Percentiles rank a stretch among this genome's conserved stretches.
These are phyloP conservation scores for Coniochaeta sp. DNA, from an alignment of 2,329 filamentous ascomycete species.

Conservation along the genomic window DNA sequence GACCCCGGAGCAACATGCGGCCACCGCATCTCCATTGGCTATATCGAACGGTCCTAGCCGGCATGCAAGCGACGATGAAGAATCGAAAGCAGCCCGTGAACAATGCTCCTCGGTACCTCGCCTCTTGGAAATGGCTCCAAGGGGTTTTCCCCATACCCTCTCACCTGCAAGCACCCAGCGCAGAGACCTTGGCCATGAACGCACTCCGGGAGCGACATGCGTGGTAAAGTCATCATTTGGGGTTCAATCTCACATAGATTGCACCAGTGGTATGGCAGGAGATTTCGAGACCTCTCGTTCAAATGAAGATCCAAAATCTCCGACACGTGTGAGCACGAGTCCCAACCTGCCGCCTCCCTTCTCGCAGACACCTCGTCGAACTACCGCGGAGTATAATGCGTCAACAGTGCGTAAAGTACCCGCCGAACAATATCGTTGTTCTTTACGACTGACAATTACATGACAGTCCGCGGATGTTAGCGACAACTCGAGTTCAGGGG, in stretches of 20 bases:
- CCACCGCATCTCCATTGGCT: neutral
- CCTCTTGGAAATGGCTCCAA: neutral
- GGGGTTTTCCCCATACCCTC: neutral
- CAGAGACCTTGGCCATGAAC: neutral
- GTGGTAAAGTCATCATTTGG: neutral
- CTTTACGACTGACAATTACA: neutral
- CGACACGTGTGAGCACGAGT: neutral
- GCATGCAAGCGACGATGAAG: neutral
- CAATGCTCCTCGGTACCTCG: neutral
- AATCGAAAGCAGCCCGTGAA: neutral
- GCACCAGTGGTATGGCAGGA: neutral
- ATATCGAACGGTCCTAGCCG: neutral
- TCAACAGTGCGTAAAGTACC: neutral
- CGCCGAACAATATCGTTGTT: neutral
- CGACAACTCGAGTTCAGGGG: neutral
- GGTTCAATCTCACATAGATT: neutral
- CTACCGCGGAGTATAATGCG: neutral
- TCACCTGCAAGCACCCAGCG: neutral
- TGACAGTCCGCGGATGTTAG: neutral
- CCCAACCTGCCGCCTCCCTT: neutral
- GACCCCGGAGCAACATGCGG: neutral
- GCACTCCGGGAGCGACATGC: too few species aligned
- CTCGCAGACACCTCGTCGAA: neutral
- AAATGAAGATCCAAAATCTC: neutral
- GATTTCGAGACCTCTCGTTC: neutral